These are phyloP conservation scores for Chenopodium album DNA, from an alignment of 148 eudicot species.

Conservation along the genomic window DNA sequence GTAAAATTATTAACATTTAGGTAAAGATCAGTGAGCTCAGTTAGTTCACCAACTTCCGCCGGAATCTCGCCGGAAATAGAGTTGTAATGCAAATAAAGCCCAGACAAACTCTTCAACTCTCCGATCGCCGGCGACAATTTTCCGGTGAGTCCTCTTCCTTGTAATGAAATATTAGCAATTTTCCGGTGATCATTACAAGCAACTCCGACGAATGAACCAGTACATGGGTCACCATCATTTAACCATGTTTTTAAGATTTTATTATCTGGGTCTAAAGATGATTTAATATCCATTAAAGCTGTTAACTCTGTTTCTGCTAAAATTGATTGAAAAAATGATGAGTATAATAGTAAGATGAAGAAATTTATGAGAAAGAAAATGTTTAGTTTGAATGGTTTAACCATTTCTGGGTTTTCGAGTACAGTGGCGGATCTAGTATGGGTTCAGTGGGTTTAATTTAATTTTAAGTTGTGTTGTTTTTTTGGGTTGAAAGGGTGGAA, in stretches of 20 bases:
- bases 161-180: constrained; percentile 78
- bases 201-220: constrained; percentile 61
- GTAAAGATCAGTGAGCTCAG: constrained; percentile 69
- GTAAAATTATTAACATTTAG: constrained; percentile 71
- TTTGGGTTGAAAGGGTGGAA: not conserved
- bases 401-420: constrained; percentile 6
- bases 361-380: not conserved
- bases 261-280: constrained; percentile 70
- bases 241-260: constrained; percentile 60
- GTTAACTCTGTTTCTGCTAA: constrained; percentile 55
- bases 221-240: constrained; percentile 64
- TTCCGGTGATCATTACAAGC: constrained; percentile 74
- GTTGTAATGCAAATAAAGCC: constrained; percentile 82
- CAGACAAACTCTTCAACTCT: constrained; percentile 65
- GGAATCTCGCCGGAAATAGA: constrained; percentile 66
- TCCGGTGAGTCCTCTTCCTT: constrained; percentile 62
- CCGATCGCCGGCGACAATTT: constrained; percentile 63
- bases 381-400: not conserved
- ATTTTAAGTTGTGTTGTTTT: not conserved
- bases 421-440: not conserved
- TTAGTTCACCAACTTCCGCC: constrained; percentile 54
- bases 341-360: not conserved
- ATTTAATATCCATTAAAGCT: constrained; percentile 72
- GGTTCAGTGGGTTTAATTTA: not conserved
- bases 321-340: not conserved